Percentiles rank a stretch among this genome's conserved stretches.
Evolutionary conservation across 192 early-diverging fungal species (phyloP).

Genomic region (Rhizophagus prolifer): DNA sequence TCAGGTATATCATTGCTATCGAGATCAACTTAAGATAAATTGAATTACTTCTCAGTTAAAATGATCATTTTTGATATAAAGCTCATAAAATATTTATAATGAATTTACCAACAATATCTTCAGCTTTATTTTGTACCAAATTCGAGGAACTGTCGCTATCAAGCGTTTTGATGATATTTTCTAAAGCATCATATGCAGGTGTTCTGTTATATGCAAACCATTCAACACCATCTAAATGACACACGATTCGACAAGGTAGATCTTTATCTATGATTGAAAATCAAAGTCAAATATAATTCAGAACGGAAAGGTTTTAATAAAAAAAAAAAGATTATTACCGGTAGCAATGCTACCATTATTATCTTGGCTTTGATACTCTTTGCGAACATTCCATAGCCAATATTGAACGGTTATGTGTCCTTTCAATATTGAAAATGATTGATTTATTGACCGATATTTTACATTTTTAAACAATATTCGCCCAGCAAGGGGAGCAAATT

Average conservation of each 20-base stretch:
- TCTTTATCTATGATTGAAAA: conserved; percentile 19
- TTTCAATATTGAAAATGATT: conserved; percentile 66
- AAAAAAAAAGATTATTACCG: background rate
- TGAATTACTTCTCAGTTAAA: background rate
- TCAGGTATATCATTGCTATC: conserved; percentile 32
- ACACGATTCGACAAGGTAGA: conserved; percentile 58
- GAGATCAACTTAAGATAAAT: conserved; percentile 34
- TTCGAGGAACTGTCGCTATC: conserved; percentile 4
- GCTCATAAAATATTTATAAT: background rate
- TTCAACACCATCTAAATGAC: conserved; percentile 73
- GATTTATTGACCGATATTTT: conserved; percentile 67
- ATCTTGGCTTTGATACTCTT: conserved; percentile 27
- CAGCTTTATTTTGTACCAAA: background rate
- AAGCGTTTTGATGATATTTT: conserved; percentile 38
- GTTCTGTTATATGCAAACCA: conserved; percentile 81
- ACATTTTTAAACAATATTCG: conserved; percentile 78
- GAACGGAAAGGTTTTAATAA: background rate
- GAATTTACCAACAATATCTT: conserved; percentile 16
- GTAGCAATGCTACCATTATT: conserved; percentile 10
- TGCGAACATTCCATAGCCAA: conserved; percentile 65
- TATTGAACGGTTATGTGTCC: conserved; percentile 74
- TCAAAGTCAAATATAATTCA: background rate
- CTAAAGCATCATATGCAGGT: conserved; percentile 64
- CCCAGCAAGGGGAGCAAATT: conserved; percentile 68
- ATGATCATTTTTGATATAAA: background rate